These are phyloP conservation scores for Penicillium sp. DNA, from an alignment of 2,329 filamentous ascomycete genomes.

Conservation along the genomic window DNA sequence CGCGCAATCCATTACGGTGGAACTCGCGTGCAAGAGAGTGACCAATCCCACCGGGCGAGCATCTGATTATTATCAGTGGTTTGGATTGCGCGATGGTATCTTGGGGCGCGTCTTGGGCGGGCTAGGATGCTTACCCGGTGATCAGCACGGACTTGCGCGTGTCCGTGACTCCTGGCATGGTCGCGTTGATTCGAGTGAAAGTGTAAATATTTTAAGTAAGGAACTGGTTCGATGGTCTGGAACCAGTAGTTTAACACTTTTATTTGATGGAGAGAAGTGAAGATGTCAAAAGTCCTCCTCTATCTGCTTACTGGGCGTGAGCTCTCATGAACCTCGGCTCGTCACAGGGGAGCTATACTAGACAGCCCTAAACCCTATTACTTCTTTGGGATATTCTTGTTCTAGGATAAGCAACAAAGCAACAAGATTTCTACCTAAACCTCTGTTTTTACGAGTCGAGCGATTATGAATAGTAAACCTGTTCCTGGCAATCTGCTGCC, in stretches of 20 bases:
- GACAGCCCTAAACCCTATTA: constrained; percentile 31
- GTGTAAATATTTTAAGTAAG: neutral
- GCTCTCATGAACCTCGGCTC: constrained; percentile 22
- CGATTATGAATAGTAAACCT: neutral
- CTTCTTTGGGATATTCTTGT: constrained; percentile 17
- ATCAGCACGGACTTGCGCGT: constrained; percentile 49
- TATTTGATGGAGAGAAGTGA: neutral
- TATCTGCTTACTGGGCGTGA: neutral
- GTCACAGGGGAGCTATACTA: constrained; percentile 5
- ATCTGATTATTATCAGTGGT: constrained; percentile 29
- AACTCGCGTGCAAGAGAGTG: constrained; percentile 65
- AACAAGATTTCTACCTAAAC: neutral
- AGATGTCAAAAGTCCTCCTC: neutral
- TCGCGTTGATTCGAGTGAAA: neutral
- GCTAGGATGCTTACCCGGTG: constrained; percentile 45
- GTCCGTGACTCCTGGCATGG: constrained; percentile 38
- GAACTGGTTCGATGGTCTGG: neutral
- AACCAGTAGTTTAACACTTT: neutral
- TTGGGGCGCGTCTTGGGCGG: constrained; percentile 3
- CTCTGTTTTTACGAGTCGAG: neutral
- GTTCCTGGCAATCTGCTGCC: neutral
- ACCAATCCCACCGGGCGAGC: constrained; percentile 62
- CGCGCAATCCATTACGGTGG: constrained; percentile 57
- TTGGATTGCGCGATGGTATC: neutral
- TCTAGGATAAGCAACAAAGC: neutral